Conservation (phyloP, 768 basidiomycete species). For the Leccinum imitatum region DNA sequence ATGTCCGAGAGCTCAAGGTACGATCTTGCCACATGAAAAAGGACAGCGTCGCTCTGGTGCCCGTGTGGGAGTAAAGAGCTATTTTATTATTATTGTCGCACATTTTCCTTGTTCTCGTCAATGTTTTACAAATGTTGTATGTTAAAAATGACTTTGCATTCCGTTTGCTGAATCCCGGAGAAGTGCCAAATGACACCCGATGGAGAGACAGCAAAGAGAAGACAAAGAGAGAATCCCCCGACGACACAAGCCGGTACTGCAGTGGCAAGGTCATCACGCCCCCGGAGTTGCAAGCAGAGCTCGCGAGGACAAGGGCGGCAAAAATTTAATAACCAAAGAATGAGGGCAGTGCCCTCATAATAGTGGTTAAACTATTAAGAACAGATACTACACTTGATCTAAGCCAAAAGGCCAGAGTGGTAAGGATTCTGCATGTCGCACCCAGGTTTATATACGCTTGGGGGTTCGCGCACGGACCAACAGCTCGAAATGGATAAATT, state of each 20-base stretch:
- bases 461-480: constrained; percentile 21
- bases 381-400: constrained; percentile 81
- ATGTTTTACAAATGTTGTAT: neutral
- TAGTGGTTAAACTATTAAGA: constrained; percentile 63
- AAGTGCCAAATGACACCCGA: neutral
- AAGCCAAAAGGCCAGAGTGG: constrained; percentile 60
- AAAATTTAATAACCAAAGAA: no score
- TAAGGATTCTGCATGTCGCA: constrained; percentile 13
- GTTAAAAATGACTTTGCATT: neutral
- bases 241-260: constrained; percentile 56
- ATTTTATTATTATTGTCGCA: neutral
- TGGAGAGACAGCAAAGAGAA: constrained; percentile 18
- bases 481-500: neutral
- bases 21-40: constrained; percentile 17
- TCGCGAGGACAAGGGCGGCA: no score
- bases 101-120: neutral
- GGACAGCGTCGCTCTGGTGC: constrained; percentile 23
- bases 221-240: constrained; percentile 44
- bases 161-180: constrained; percentile 12
- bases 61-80: constrained; percentile 8
- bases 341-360: no score
- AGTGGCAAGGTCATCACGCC: constrained; percentile 41
- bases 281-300: constrained; percentile 41
- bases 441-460: constrained; percentile 13
- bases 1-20: constrained; percentile 15